These are phyloP conservation scores for Solanum verrucosum DNA, from an alignment of 257 asterid species.

Conservation along the genomic window DNA sequence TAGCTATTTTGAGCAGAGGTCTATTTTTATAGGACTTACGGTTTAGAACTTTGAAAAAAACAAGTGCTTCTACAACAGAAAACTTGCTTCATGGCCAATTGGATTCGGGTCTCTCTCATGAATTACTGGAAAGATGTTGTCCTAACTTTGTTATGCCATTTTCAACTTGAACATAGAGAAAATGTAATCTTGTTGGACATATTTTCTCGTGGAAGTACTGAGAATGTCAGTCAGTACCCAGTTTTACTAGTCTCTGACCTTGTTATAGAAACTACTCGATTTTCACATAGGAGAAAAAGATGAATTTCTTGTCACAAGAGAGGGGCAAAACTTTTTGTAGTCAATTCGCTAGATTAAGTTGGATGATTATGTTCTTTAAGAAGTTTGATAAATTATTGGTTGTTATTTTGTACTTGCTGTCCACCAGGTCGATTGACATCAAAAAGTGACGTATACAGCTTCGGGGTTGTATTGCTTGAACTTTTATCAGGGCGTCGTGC, in stretches of 20 bases:
- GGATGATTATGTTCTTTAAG: background rate
- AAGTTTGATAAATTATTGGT: background rate
- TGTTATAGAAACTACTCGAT: background rate
- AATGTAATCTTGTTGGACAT: background rate
- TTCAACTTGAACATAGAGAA: background rate
- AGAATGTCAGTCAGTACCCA: background rate
- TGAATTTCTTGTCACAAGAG: background rate
- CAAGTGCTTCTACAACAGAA: too few species aligned
- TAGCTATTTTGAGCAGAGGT: too few species aligned
- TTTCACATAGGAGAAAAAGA: background rate
- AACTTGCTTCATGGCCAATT: too few species aligned
- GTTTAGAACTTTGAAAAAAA: too few species aligned
- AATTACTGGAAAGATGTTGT: background rate
- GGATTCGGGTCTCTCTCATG: background rate
- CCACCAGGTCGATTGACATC: slow-evolving; percentile 51
- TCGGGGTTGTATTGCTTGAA: slow-evolving; percentile 69
- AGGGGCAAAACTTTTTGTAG: background rate
- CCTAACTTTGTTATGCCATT: background rate
- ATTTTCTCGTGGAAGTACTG: background rate
- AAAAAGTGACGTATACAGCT: slow-evolving; percentile 72
- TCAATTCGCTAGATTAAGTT: background rate
- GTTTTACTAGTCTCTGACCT: background rate
- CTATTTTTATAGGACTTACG: too few species aligned
- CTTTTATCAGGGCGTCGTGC: slow-evolving; percentile 66
- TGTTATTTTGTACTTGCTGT: background rate